Base-by-base conservation (phyloP, 2,329 filamentous ascomycete species). In the Trichoderma citrinoviride region DNA sequence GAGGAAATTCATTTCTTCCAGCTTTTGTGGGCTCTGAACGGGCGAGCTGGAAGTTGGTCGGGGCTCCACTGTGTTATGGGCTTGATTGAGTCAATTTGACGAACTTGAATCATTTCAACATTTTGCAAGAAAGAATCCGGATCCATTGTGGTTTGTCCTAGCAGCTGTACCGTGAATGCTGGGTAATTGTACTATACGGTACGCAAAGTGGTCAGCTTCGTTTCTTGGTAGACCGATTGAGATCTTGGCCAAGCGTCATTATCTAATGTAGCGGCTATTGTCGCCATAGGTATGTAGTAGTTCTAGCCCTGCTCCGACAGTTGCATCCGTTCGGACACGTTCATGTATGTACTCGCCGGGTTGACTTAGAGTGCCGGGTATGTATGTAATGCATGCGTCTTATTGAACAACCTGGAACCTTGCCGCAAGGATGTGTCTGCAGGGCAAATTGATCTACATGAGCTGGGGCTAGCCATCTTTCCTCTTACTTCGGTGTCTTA, bases 1-100 rank as follows among this genome's bases (percentile, higher is more conserved):
- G 40, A 29, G 61, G 61, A 64, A 64, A 64, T 56, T 57, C 53
- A 43, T 23, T 64, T 64, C 37, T 57, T 64, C 53, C 52, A 57
- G 19, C 33, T 27, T 27, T 27, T 27, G 3, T 27, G 25, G 25
- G 3, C 25, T 7, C 25, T 7, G n/a, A n/a, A n/a, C 25, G 25
- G 25, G 25, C 25, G 3, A 27, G 25, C n/a, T n/a, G n/a, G 33
- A 37, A 37, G 33, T 37, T 37, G 33, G 33, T 14, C 14, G 5
- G 15, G 41, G 17, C 58, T 61, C 47, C 58, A 43, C 46, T 29
- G 23, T 41, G 43, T 23, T 40, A 54, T 40, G 52, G 52, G 8
- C 17, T 44, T 44, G 17, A 43, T 37, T 37, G 12, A 25, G 53
- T 56, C 40, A 25, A 37, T 41, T 25, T 56, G 33, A 57, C 54